These are phyloP conservation scores for Metrosideros polymorpha DNA, from an alignment of 441 rosid genomes.

Conservation along the genomic window DNA sequence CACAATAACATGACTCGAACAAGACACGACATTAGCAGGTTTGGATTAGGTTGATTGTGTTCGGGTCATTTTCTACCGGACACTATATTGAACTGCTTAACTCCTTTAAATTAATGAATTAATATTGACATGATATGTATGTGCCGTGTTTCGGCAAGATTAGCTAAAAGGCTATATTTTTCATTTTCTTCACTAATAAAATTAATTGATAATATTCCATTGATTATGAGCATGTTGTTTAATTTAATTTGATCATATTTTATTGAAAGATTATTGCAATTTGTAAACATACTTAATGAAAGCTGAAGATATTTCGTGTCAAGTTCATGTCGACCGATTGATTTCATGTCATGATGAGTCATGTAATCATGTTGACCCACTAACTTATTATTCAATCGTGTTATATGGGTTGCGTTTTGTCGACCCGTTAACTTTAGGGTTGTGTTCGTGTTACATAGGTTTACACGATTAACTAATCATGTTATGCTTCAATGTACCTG, in stretches of 20 bases:
- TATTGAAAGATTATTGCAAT: neutral
- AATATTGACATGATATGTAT: neutral
- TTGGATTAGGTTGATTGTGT: rapidly evolving
- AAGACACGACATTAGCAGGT: neutral
- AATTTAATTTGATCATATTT: neutral
- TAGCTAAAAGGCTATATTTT: neutral
- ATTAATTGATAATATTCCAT: neutral
- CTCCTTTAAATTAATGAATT: neutral
- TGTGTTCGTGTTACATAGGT: neutral
- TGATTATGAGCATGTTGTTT: neutral
- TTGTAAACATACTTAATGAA: neutral
- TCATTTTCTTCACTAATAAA: neutral
- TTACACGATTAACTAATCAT: neutral
- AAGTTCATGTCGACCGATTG: neutral
- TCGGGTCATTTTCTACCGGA: rapidly evolving
- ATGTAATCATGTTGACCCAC: neutral
- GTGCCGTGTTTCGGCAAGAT: neutral
- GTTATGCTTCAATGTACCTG: neutral
- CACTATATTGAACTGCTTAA: too few relatives aligned
- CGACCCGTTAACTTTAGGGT: neutral
- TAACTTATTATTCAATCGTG: neutral
- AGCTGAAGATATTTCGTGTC: neutral
- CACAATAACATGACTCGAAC: neutral
- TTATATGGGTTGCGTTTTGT: neutral
- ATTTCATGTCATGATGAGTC: neutral